phyloP scores from a whole-genome alignment of 2,329 filamentous ascomycete genomes.

The Phaeosphaeriaceae sp. region DNA sequence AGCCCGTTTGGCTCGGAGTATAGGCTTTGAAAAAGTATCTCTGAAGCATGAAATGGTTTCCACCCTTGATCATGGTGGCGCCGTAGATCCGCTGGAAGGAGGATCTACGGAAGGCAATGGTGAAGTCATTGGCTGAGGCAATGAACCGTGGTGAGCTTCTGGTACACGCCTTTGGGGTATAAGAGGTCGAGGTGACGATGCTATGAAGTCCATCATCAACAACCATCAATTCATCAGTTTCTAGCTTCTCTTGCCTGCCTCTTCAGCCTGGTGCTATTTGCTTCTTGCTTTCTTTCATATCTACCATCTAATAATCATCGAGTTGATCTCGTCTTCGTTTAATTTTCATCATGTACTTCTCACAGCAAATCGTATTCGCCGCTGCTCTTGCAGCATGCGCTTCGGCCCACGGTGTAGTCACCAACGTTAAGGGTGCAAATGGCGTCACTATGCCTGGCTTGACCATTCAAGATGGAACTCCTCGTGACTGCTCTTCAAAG shows the following conservation, averaged over 20 bases:
- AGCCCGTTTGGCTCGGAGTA: too few relatives aligned
- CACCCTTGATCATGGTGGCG: too few relatives aligned
- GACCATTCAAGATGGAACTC: conserved; percentile 68
- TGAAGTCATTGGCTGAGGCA: too few relatives aligned
- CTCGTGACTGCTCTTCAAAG: conserved; percentile 67
- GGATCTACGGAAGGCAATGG: too few relatives aligned
- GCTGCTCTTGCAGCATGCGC: conserved; percentile 48
- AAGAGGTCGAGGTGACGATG: conserved; percentile 19
- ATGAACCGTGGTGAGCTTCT: too few relatives aligned
- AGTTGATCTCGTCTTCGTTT: conserved; percentile 24
- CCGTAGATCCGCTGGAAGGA: too few relatives aligned
- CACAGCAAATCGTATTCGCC: conserved; percentile 30
- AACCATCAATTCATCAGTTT: conserved; percentile 15
- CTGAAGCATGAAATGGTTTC: too few relatives aligned
- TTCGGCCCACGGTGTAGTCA: conserved; percentile 65
- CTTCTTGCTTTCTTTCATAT: conserved; percentile 12
- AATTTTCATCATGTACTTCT: conserved; percentile 34
- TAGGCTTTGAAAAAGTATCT: too few relatives aligned
- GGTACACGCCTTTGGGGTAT: conserved; percentile 14
- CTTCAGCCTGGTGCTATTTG: conserved; percentile 29
- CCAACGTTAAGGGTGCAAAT: conserved; percentile 64
- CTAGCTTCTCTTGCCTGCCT: conserved; percentile 17
- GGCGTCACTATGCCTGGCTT: conserved; percentile 68
- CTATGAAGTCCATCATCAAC: conserved; percentile 18
- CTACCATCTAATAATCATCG: conserved; percentile 1